Evolutionary conservation across 768 basidiomycete genomes (phyloP).

Genomic region (Lactifluus hygrophoroides): DNA sequence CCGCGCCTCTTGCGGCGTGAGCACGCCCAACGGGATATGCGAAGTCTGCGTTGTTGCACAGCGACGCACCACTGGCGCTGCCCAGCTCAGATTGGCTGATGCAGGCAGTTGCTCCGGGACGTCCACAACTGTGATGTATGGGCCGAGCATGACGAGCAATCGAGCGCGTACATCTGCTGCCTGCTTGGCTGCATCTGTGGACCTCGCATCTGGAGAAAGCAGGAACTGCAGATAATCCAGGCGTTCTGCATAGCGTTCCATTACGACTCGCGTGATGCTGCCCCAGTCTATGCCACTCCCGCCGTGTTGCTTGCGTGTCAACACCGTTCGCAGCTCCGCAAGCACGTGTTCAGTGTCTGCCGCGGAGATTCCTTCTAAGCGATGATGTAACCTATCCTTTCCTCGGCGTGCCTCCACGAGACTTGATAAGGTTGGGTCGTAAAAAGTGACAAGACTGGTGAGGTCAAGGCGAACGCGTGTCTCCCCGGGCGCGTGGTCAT

Average conservation of each 20-base stretch:
- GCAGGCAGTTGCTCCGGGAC: neutral
- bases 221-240: slow-evolving; percentile 34
- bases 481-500: slow-evolving; percentile 37
- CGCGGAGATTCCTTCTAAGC: slow-evolving; percentile 28
- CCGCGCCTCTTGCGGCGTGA: slow-evolving; percentile 16
- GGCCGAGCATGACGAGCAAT: slow-evolving; percentile 22
- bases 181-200: neutral
- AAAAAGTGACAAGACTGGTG: slow-evolving; percentile 35
- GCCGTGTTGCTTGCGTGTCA: slow-evolving; percentile 16
- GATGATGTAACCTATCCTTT: slow-evolving; percentile 31
- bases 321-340: slow-evolving; percentile 24
- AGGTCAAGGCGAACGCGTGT: slow-evolving; percentile 37
- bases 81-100: slow-evolving; percentile 12
- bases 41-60: slow-evolving; percentile 18
- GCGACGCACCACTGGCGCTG: slow-evolving; percentile 10
- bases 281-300: slow-evolving; percentile 37
- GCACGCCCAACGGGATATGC: neutral
- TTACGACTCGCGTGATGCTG: slow-evolving; percentile 30
- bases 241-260: slow-evolving; percentile 35
- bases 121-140: slow-evolving; percentile 24
- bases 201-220: slow-evolving; percentile 23
- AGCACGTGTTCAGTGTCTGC: slow-evolving; percentile 25
- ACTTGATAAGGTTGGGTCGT: slow-evolving; percentile 33
- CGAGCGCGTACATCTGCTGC: slow-evolving; percentile 2
- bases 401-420: slow-evolving; percentile 28